phyloP scores from a whole-genome alignment of 768 basidiomycete species.

The Pleurotus citrinopileatus region DNA sequence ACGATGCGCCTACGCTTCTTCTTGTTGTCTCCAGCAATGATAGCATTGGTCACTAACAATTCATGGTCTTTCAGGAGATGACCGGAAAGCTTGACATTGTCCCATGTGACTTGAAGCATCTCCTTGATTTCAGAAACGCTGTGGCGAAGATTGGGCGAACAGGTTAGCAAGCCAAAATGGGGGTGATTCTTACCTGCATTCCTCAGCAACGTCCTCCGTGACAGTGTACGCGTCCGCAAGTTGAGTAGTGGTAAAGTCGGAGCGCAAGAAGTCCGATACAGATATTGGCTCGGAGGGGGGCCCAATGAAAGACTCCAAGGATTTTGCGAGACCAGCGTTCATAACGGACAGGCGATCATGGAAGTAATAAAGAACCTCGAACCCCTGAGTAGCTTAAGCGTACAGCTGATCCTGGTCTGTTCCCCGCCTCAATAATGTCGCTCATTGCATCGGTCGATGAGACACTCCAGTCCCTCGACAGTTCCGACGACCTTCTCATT shows the following conservation, averaged over 20 bases:
- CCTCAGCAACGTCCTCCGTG: conserved; percentile 25
- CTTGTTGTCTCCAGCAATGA: conserved; percentile 28
- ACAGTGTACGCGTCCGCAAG: not conserved
- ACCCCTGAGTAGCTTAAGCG: not conserved
- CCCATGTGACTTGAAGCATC: conserved; percentile 43
- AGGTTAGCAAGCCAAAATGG: not conserved
- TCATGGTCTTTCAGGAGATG: conserved; percentile 56
- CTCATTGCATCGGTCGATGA: conserved; percentile 32
- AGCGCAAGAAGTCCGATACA: conserved; percentile 20
- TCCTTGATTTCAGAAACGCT: conserved; percentile 54
- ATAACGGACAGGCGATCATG: conserved; percentile 13
- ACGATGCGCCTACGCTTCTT: conserved; percentile 27
- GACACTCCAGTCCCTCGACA: conserved; percentile 52
- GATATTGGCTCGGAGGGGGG: conserved; percentile 58
- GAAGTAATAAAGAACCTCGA: conserved; percentile 11
- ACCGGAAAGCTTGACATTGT: conserved; percentile 54
- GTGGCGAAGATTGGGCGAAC: not conserved
- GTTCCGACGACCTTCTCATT: conserved; percentile 57
- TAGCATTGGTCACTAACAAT: conserved; percentile 30
- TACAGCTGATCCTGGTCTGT: not conserved
- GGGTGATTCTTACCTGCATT: conserved; percentile 37
- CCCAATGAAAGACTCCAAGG: conserved; percentile 55
- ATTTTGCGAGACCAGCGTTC: conserved; percentile 20
- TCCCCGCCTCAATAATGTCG: not conserved
- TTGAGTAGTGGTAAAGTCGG: conserved; percentile 9